Conservation (phyloP, 352 stramenopile genomes). For the Phytophthora hybrid region DNA sequence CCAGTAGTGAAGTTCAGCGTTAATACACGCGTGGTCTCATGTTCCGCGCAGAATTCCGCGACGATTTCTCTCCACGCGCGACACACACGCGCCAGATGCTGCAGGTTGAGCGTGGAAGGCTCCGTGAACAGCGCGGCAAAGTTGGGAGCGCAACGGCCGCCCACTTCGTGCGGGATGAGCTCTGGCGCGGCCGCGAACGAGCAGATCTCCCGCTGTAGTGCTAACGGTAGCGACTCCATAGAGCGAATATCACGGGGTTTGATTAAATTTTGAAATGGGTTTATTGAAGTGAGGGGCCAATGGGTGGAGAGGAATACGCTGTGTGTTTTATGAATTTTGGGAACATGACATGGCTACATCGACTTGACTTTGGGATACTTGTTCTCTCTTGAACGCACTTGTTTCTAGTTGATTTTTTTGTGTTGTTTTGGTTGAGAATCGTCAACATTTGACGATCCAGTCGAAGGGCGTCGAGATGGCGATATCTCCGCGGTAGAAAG, state of each 20-base stretch:
- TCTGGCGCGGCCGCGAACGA: conserved; percentile 43
- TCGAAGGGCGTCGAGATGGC: conserved; percentile 34
- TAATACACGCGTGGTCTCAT: conserved; percentile 31
- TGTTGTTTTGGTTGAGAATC: neutral
- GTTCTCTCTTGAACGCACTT: neutral
- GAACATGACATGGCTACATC: conserved; percentile 11
- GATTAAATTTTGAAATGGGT: neutral
- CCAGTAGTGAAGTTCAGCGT: conserved; percentile 42
- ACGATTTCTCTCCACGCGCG: conserved; percentile 37
- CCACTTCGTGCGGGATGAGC: conserved; percentile 41
- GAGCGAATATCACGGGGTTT: neutral
- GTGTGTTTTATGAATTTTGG: neutral
- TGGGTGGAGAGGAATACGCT: neutral
- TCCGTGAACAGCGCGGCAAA: conserved; percentile 41
- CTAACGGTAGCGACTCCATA: conserved; percentile 43
- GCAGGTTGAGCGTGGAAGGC: conserved; percentile 38
- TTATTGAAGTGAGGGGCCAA: neutral
- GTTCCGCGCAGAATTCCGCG: conserved; percentile 23
- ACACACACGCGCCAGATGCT: conserved; percentile 44
- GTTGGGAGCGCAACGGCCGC: conserved; percentile 1
- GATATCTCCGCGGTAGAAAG: conserved; percentile 56
- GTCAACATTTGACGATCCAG: conserved; percentile 40
- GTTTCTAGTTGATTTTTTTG: too few species aligned
- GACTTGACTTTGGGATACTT: neutral
- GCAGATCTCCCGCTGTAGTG: conserved; percentile 49